Conservation (phyloP, 2,329 filamentous ascomycete genomes). For the Sarocladium strictum region DNA sequence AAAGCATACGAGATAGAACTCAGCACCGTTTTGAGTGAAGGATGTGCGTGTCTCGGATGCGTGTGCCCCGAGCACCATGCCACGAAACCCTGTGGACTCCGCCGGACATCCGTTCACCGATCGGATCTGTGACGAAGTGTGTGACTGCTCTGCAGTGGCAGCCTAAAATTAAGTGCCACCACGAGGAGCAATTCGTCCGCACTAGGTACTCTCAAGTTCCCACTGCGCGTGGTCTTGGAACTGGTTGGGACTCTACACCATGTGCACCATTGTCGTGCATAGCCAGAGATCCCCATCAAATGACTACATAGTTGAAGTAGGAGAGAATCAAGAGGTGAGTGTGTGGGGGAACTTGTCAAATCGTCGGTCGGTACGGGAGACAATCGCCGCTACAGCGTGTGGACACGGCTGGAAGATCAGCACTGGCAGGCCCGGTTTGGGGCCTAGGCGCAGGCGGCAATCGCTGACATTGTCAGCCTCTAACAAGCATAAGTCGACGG, state of each 20-base stretch:
- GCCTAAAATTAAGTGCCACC: too few relatives aligned
- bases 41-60: background rate
- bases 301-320: too few relatives aligned
- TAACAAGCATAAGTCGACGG: background rate
- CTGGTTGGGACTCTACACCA: background rate
- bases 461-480: background rate
- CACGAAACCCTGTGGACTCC: background rate
- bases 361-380: background rate
- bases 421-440: background rate
- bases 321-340: too few relatives aligned
- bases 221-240: background rate
- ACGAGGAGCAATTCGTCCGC: too few relatives aligned
- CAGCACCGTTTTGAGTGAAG: too few relatives aligned
- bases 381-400: background rate
- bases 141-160: too few relatives aligned
- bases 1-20: too few relatives aligned
- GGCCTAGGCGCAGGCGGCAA: background rate
- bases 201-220: too few relatives aligned
- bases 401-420: background rate
- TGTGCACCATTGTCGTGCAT: background rate
- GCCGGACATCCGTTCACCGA: background rate
- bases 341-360: background rate
- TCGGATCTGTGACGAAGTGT: background rate
- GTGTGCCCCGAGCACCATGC: background rate
- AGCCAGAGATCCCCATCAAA: background rate